Base-by-base conservation (phyloP, 305 asterid species). In the Fraxinus sp. region DNA sequence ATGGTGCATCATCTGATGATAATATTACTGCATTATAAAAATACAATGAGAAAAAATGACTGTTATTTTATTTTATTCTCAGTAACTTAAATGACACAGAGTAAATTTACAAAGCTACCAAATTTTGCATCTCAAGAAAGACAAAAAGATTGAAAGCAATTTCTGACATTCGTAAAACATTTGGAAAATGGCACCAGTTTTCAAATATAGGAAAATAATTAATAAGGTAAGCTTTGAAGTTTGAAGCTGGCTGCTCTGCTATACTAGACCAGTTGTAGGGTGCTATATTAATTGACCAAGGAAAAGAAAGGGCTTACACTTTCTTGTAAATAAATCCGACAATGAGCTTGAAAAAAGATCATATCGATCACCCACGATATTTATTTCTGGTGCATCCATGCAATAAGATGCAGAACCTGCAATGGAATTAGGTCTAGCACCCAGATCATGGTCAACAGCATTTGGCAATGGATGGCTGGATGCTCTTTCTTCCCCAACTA, bases 241-340 rank as follows among this genome's bases (percentile, higher is more conserved):
- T 43, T 43, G 57, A 46, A 46, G 57, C 57, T 46, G 5, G 57
- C 57, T 46, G 57, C 18, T 46, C 57, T 46, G 57, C 57, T 46
- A 46, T 11, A 3, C 57, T 46, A 46, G 4, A 46, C 59, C 18
- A 14, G 59, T 49, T 49, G 59, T 49, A 49, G 59, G 59, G 20
- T 49, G 59, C 59, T 11, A 49, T 32, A 84, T 62, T 59, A 77
- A 72, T 57, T 5, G 30, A 28, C 41, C 35, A 39, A 35, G 22
- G 72, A 79, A 81, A 83, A 28, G 84, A 46, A 87, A 82, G 83
- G 79, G 62, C 97, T 46, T 90, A 96, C 99, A 78, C 84, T 93
- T 93, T 85, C 90, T 87, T 80, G 87, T 89, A 82, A 96, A 91
- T 81, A 94, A 75, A 86, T 96, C 98, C 2, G 99, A 96, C 52